These are phyloP conservation scores for Boehmeria nivea DNA, from an alignment of 306 rosid genomes.

Conservation along the genomic window DNA sequence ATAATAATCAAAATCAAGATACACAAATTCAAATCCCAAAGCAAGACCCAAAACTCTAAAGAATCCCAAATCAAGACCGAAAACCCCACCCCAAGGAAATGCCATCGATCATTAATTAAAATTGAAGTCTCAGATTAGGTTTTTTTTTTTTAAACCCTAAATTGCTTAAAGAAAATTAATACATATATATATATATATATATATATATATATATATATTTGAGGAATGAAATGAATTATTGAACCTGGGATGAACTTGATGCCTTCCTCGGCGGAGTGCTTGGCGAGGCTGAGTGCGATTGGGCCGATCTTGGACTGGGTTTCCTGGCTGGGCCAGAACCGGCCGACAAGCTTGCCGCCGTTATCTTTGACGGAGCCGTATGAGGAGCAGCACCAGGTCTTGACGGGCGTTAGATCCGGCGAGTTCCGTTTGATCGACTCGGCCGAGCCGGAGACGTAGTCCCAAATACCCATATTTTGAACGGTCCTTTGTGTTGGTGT, in stretches of 20 bases:
- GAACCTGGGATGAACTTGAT: slow-evolving; percentile 18
- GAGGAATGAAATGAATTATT: neutral
- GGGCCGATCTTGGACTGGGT: neutral
- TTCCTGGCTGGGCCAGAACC: neutral
- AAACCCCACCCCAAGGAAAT: no score
- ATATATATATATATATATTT: no score
- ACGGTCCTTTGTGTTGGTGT: no score
- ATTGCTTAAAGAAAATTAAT: no score
- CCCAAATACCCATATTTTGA: slow-evolving; percentile 8
- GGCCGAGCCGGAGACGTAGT: neutral
- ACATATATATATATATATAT: no score
- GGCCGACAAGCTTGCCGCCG: neutral
- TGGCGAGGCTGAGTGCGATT: neutral
- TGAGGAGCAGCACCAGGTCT: neutral
- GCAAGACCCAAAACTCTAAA: no score
- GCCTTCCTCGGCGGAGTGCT: neutral
- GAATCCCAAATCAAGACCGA: no score
- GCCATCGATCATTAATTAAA: no score
- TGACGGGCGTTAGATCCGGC: slow-evolving; percentile 7
- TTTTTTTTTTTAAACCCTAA: no score
- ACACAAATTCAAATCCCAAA: no score
- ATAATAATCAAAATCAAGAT: no score
- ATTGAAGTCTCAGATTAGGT: no score
- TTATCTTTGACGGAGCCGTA: slow-evolving; percentile 1
- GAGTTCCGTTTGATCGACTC: slow-evolving; percentile 2